phyloP scores from a whole-genome alignment of 352 stramenopile species.

The Poterioochromonas sp. region DNA sequence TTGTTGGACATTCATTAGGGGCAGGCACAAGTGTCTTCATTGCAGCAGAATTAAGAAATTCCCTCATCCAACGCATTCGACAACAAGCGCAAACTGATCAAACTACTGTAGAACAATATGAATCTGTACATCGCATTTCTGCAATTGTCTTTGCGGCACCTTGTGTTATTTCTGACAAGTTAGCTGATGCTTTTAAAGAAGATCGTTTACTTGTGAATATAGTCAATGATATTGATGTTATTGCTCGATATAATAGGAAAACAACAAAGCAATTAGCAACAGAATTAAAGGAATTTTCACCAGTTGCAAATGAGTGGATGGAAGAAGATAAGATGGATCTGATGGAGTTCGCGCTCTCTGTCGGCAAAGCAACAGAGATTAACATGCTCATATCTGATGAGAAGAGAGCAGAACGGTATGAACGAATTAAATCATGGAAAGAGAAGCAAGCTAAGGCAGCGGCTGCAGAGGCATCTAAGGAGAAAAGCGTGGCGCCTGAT shows the following conservation, averaged over 20 bases:
- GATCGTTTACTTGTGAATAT: conserved; percentile 12
- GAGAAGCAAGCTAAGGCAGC: neutral
- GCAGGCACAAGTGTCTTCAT: neutral
- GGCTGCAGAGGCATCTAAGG: neutral
- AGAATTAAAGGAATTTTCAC: neutral
- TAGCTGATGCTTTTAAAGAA: neutral
- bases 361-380: conserved; percentile 4
- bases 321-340: neutral
- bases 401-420: neutral
- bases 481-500: too few species aligned
- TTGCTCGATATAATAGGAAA: neutral
- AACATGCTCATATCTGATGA: neutral
- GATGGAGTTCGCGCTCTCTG: neutral
- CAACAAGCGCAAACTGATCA: neutral
- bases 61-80: neutral
- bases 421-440: neutral
- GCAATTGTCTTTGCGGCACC: neutral
- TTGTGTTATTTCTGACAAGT: neutral
- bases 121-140: neutral
- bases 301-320: neutral
- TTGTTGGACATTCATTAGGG: conserved; percentile 16
- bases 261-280: neutral
- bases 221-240: neutral
- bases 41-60: neutral
- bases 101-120: neutral